phyloP scores from a whole-genome alignment of 352 stramenopile species.

The Phytopythium vexans region DNA sequence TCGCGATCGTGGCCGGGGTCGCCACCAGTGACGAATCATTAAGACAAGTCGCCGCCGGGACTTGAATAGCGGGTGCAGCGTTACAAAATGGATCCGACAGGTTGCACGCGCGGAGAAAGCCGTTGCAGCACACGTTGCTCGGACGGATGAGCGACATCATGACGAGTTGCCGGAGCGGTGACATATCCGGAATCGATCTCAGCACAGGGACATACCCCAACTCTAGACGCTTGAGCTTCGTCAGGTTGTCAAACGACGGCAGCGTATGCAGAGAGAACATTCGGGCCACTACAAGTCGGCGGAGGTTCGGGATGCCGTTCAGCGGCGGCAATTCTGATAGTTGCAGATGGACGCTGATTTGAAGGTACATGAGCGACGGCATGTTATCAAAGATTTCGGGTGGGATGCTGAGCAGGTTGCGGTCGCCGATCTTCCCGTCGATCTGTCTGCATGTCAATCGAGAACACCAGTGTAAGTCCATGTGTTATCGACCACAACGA shows the following conservation, averaged over 20 bases:
- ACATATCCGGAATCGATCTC: conserved; percentile 18
- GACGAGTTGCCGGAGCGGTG: conserved; percentile 8
- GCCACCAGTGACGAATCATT: conserved; percentile 6
- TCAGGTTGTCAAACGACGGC: conserved; percentile 17
- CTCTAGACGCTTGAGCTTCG: conserved; percentile 19
- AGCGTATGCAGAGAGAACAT: conserved; percentile 13
- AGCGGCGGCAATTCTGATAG: conserved; percentile 25
- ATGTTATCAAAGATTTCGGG: conserved; percentile 27
- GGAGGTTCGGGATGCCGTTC: conserved; percentile 22
- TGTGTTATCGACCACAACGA: background rate
- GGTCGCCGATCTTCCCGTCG: conserved; percentile 1
- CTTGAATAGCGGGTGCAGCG: conserved; percentile 1
- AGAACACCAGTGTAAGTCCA: background rate
- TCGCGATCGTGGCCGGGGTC: conserved; percentile 8
- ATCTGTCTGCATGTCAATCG: conserved; percentile 20
- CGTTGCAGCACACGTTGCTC: conserved; percentile 33
- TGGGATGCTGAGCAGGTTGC: conserved; percentile 21
- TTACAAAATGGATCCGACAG: conserved; percentile 14
- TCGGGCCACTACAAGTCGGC: conserved; percentile 24
- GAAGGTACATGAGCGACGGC: conserved; percentile 26
- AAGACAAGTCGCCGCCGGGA: conserved; percentile 15
- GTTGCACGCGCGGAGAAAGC: conserved; percentile 24
- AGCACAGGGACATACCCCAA: conserved; percentile 15
- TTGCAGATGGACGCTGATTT: conserved; percentile 19
- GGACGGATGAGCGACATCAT: conserved; percentile 13